These are phyloP conservation scores for Hericium coralloides DNA, from an alignment of 768 basidiomycete genomes.

Conservation along the genomic window DNA sequence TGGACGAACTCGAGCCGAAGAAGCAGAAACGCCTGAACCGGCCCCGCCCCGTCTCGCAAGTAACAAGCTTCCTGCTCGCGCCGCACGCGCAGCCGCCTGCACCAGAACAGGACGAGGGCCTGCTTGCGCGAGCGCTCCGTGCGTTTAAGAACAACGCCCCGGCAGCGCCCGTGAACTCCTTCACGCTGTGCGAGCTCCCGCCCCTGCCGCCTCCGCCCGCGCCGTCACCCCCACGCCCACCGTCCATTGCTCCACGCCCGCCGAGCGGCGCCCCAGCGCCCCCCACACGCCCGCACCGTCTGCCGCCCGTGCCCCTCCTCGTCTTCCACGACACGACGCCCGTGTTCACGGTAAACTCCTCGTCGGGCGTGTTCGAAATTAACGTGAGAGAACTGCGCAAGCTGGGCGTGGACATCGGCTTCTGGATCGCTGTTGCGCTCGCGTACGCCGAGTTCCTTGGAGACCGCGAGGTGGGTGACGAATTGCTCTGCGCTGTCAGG, in stretches of 20 bases:
- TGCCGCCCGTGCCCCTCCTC: constrained; percentile 39
- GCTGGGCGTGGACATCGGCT: constrained; percentile 65
- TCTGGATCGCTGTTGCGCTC: constrained; percentile 68
- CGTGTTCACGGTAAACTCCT: constrained; percentile 44
- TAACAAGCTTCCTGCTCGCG: constrained; percentile 25
- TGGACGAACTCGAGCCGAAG: constrained; percentile 17
- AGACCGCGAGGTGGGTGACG: constrained; percentile 58
- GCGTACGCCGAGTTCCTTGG: constrained; percentile 72
- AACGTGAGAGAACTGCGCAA: constrained; percentile 44
- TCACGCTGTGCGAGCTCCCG: constrained; percentile 10
- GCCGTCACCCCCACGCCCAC: background rate
- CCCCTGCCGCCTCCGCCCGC: constrained; percentile 1
- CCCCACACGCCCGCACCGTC: background rate
- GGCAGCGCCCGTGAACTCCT: constrained; percentile 7
- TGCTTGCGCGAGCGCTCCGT: constrained; percentile 22
- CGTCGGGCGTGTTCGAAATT: constrained; percentile 57
- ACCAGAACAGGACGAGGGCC: constrained; percentile 12
- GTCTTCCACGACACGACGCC: constrained; percentile 70
- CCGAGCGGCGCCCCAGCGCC: background rate
- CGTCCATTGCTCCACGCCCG: background rate
- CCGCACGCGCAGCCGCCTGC: constrained; percentile 19
- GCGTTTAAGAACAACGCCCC: constrained; percentile 13
- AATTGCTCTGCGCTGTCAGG: background rate
- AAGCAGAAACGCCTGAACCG: background rate
- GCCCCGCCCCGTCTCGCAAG: constrained; percentile 1